These are phyloP conservation scores for Populus euphratica DNA, from an alignment of 345 rosid genomes.

Conservation along the genomic window DNA sequence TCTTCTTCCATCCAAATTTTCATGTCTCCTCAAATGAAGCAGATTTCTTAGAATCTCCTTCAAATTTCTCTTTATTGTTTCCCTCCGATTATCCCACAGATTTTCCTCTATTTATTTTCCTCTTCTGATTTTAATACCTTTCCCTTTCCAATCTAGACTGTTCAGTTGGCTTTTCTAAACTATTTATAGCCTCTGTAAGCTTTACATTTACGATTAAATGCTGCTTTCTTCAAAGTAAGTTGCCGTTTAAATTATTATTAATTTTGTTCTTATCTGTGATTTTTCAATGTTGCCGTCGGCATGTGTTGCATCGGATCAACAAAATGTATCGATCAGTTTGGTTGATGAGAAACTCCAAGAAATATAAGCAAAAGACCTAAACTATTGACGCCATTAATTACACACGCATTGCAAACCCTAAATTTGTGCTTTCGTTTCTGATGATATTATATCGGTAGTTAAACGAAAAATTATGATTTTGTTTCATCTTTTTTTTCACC, in stretches of 20 bases:
- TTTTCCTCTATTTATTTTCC: background rate
- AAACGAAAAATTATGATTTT: background rate
- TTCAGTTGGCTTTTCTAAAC: background rate
- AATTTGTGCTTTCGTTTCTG: background rate
- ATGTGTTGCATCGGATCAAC: background rate
- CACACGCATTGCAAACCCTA: background rate
- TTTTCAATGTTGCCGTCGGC: background rate
- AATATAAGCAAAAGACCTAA: background rate
- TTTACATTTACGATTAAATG: slow-evolving; percentile 15
- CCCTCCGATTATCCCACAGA: background rate
- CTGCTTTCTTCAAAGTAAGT: slow-evolving; percentile 11
- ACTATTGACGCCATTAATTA: background rate
- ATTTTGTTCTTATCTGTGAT: background rate
- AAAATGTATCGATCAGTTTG: slow-evolving; percentile 12
- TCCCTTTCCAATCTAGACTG: background rate
- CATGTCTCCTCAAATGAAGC: slow-evolving; percentile 1
- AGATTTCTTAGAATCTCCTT: slow-evolving; percentile 11
- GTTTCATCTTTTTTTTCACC: background rate
- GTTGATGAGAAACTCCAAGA: slow-evolving; percentile 16
- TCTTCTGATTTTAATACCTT: background rate
- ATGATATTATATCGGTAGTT: background rate
- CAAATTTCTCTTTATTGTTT: background rate
- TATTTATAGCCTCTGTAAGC: background rate
- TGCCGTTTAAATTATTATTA: background rate
- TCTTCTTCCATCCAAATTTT: background rate